Conservation (phyloP, 2,329 filamentous ascomycete genomes). For the Colletotrichum brevisporum region DNA sequence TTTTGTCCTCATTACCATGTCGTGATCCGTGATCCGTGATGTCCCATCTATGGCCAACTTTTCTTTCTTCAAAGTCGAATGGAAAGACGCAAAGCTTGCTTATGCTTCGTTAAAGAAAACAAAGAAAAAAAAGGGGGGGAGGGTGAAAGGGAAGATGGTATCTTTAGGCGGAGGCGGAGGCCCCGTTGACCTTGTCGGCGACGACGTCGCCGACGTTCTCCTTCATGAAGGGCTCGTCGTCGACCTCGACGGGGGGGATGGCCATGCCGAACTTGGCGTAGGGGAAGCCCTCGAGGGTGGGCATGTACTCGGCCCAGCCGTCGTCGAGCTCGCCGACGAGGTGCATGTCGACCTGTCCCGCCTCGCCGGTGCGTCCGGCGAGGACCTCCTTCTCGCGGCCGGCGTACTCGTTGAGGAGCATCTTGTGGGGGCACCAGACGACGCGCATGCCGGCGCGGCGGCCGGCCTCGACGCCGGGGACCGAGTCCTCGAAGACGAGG, state of each 20-base stretch:
- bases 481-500: constrained; percentile 95
- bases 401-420: constrained; percentile 80
- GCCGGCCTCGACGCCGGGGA: constrained; percentile 92
- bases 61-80: background rate
- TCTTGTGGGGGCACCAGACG: constrained; percentile 90
- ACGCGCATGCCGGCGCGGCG: constrained; percentile 95
- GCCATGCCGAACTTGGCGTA: constrained; percentile 72
- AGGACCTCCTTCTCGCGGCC: constrained; percentile 86
- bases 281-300: constrained; percentile 67
- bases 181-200: constrained; percentile 36
- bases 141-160: background rate
- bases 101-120: constrained; percentile 9
- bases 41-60: constrained; percentile 14
- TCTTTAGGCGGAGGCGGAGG: background rate
- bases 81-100: background rate
- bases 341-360: constrained; percentile 66
- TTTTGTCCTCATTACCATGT: constrained; percentile 5
- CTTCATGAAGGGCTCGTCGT: constrained; percentile 60
- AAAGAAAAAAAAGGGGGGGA: no score
- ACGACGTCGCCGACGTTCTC: constrained; percentile 48
- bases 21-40: background rate
- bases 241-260: constrained; percentile 58
- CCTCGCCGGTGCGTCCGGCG: constrained; percentile 83
- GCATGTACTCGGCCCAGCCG: constrained; percentile 72
- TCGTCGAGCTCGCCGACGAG: constrained; percentile 71